Evolutionary conservation across 768 basidiomycete species (phyloP), one percentile per base, ranked within the genome.

Genomic region (Trametes meyenii): DNA sequence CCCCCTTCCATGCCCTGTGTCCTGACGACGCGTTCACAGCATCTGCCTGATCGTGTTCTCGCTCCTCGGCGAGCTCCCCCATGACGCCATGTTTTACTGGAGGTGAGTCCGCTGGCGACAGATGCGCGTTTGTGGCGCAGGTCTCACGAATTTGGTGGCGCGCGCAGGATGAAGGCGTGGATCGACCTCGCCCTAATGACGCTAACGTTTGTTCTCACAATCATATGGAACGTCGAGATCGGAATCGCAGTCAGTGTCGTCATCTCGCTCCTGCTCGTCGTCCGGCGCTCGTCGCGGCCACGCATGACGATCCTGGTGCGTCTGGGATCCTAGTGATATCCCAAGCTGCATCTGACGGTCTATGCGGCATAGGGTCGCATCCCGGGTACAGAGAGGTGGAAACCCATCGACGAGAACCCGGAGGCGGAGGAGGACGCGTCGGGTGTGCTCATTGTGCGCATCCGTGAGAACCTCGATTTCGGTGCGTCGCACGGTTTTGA

Each of bases 391-490:
- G 85, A 92, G 60, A 76, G 85, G 56, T 99, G 95, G 94, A 92
- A 89, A 64, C 88, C 96, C 3, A 81, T 99, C 42, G 89, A 89
- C 50, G 94, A 97, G 71, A 88, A 90, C 60, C 87, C 90, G 0
- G 92, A 93, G 56, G 90, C 86, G 0, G 84, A 87, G 66, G 94
- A 97, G 75, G 87, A 85, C 63, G 78, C 87, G 16, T 82, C 89
- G 5, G 94, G 95, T 0, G 87, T 87, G 26, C 77, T 99, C 48
- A 96, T 99, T 50, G 83, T 98, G 6, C 82, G 94, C 23, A 90
- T 99, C 55, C 78, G 94, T 33, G 96, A 98, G 75, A 90, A 85
- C 69, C 79, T 99, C 26, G 92, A 94, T 70, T 99, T 99, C 66
- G 92, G 91, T 92, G 62, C 5, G 85, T 74, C 36, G 50, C 16